phyloP scores from a whole-genome alignment of 1,139 yeast genomes.

The Hansenula lynferdii region DNA sequence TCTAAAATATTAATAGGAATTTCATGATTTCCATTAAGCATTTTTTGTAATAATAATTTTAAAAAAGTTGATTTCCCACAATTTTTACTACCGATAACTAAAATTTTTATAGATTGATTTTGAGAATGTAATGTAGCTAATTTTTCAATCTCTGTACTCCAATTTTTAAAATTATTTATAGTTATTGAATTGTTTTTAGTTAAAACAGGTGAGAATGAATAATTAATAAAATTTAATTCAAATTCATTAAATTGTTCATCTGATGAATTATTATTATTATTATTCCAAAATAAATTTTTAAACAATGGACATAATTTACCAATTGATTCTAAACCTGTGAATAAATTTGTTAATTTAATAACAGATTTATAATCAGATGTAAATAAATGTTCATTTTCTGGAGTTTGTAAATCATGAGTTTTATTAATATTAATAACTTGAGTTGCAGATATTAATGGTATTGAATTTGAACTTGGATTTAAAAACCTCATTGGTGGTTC shows the following conservation, averaged over 20 bases:
- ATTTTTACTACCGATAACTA: constrained; percentile 63
- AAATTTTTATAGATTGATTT: constrained; percentile 26
- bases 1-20: constrained; percentile 49
- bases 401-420: constrained; percentile 26
- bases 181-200: constrained; percentile 29
- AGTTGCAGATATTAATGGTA: constrained; percentile 50
- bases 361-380: constrained; percentile 39
- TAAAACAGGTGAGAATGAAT: constrained; percentile 35
- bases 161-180: constrained; percentile 20
- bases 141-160: constrained; percentile 23
- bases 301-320: constrained; percentile 46
- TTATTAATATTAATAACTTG: constrained; percentile 34
- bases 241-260: constrained; percentile 15
- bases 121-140: constrained; percentile 17
- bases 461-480: constrained; percentile 49
- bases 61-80: constrained; percentile 82
- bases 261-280: no score
- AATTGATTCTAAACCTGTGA: constrained; percentile 44
- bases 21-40: constrained; percentile 20
- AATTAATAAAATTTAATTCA: constrained; percentile 23
- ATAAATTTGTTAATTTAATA: constrained; percentile 32
- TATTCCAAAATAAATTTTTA: constrained; percentile 35
- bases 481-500: constrained; percentile 31
- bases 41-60: constrained; percentile 46
- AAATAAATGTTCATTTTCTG: constrained; percentile 33